Evolutionary conservation across 106 monocot genomes (phyloP), one percentile per base, ranked within the genome.

Genomic region (Hemerocallis citrina): DNA sequence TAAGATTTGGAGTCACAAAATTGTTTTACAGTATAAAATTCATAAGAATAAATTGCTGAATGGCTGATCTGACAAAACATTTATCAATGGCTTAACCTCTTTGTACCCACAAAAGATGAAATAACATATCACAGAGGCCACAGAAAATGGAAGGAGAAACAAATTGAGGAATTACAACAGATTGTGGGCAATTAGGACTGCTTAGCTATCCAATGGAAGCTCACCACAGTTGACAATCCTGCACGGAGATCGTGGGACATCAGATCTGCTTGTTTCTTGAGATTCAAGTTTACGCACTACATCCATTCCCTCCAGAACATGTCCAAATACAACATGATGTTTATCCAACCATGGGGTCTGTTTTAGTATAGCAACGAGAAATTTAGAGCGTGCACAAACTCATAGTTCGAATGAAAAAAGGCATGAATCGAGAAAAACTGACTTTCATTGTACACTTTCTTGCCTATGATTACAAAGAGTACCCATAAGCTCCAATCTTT

Each of bases 271-370:
- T 2, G 92, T 92, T 52, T 92, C 87, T 37, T 87, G 83, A 14
- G 87, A 75, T 47, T 87, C 92, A 17, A 92, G 69, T 70, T 71
- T 60, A 72, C 66, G 64, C 20, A 88, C 75, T 10, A 88, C 81
- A 63, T 92, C 81, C 77, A 92, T 92, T 61, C 92, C 92, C 33
- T 84, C 88, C 33, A 88, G 8, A 32, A 87, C 81, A 58, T 92
- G 87, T 45, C 88, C 92, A 63, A 88, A 84, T 21, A 92, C 92
- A 7, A 92, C 92, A 46, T 88, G 92, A 25, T 73, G 77, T 3
- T 77, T 75, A 52, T 92, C 88, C 73, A 92, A 57, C 92, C 92
- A 92, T 37, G 87, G 81, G 19, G 92, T 92, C 92, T 92, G 77
- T 69, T 52, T 45, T 40, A 63, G n/a, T 35, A 72, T 34, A n/a